Evolutionary conservation across 352 stramenopile genomes (phyloP), one percentile per base, ranked within the genome.

Genomic region (Saprolegnia parasitica): DNA sequence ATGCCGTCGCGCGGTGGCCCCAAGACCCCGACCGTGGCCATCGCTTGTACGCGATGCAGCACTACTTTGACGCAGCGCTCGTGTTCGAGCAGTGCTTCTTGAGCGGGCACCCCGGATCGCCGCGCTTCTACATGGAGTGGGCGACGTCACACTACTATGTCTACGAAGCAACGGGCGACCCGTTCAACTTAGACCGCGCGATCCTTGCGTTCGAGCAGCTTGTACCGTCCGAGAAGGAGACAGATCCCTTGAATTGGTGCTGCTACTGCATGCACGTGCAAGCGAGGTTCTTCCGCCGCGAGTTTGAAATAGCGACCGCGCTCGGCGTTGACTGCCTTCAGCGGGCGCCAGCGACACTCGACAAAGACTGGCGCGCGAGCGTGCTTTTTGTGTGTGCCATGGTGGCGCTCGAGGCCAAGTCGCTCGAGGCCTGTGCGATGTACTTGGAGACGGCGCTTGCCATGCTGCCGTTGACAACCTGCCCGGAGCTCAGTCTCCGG

Each of bases 21-120:
- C 32, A 23, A 13, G 21, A n/a, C 10, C 63, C 63, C 16, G 29
- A 16, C 5, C 63, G 63, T 1, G 63, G 63, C 10, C 61, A 61
- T 23, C 6, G 47, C 6, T 50, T 70, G 29, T 70, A 70, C 54
- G 54, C 49, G 15, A 20, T 10, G 10, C 42, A 52, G 6, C 4
- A 9, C 16, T 70, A 62, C 54, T 70, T 49, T 24, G 63, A 70
- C 13, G 63, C 63, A 1, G 45, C 63, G 20, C 63, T 70, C n/a
- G 15, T 70, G 4, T 52, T 70, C 9, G 63, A 70, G 37, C 63
- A 70, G n/a, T 42, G 45, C 18, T 70, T 70, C n/a, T 23, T 60
- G n/a, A 23, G 18, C 5, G 58, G 58, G 20, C 32, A 52, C 16
- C 21, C 23, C 39, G 47, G 47, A 16, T 37, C 54, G n/a, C 5